phyloP scores from a whole-genome alignment of 106 monocot species.

The Dendrobium chrysotoxum region DNA sequence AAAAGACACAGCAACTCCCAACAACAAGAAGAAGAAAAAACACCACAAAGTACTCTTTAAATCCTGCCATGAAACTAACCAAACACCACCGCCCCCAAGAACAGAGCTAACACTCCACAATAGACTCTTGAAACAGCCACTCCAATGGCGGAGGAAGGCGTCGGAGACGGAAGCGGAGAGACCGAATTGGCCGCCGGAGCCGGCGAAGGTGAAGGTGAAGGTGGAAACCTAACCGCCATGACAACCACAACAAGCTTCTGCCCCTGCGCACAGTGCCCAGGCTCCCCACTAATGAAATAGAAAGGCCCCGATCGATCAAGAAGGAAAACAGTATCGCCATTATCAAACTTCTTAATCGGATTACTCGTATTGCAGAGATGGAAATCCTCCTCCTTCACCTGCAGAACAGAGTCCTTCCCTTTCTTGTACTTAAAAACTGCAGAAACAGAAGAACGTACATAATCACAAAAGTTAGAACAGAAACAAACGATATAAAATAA shows the following conservation, averaged over 20 bases:
- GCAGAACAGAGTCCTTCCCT: conserved; percentile 58
- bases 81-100: not conserved
- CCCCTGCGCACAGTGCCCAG: conserved; percentile 39
- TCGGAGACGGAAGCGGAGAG: not conserved
- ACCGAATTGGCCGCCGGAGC: not conserved
- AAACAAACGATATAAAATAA: not conserved
- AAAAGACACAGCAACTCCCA: too few relatives aligned
- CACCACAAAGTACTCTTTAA: not conserved
- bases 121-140: not conserved
- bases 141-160: not conserved
- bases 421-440: conserved; percentile 74
- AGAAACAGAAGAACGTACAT: not conserved
- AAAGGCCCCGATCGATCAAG: conserved; percentile 55
- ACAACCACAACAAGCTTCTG: conserved; percentile 64
- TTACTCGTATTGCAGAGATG: conserved; percentile 40
- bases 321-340: conserved; percentile 34
- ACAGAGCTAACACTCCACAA: not conserved
- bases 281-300: conserved; percentile 62
- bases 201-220: not conserved
- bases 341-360: conserved; percentile 34
- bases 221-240: conserved; percentile 20
- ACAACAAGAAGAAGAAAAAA: too few relatives aligned
- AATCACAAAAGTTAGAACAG: not conserved
- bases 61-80: not conserved
- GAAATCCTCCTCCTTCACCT: conserved; percentile 48